Base-by-base conservation (phyloP, 2,329 filamentous ascomycete genomes). In the Colletotrichum sidae region DNA sequence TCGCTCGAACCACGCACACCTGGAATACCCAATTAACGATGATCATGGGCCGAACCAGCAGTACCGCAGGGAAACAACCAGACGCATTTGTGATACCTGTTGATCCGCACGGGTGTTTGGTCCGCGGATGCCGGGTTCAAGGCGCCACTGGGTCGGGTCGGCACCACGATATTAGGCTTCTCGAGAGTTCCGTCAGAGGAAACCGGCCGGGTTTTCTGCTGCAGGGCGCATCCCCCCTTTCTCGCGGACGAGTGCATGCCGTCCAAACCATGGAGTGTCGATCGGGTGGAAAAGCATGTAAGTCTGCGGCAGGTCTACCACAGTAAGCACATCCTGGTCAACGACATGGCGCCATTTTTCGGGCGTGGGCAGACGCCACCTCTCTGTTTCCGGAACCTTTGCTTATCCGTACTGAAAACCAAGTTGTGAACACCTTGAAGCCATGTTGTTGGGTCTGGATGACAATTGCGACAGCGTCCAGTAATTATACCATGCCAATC, bases 261-360 rank as follows among this genome's bases (percentile, higher is more conserved):
- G 65, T 53, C 39, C 49, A 50, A 11, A 8, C 15, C 25, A 42
- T 42, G 41, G 54, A 54, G 55, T 45, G 50, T 51, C 41, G 55
- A 67, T 65, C 54, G 41, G 55, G 45, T 47, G 34, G 15, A 42
- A 53, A 50, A 49, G 25, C 25, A 54, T 39, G 58, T 41, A 41
- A 57, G 38, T 15, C 49, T 63, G 63, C 55, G 44, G 65, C 61
- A 60, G 47, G 34, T 25, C 56, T 39, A 51, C 51, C 46, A 25
- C 25, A 25, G 25, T 25, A 25, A 25, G 25, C 61, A 37, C 51
- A 49, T 34, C 8, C 6, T 38, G 51, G 35, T 8, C 35, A 34
- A 50, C 37, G 10, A 55, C 35, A 41, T 35, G 51, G 41, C 45
- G 34, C 45, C 42, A 59, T 55, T 8, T 35, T 45, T 25, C 25